A percentile compares a stretch with the other conserved stretches of the same genome.
phyloP scores from a whole-genome alignment of 2,329 filamentous ascomycete genomes.

The Cercospora janseana region DNA sequence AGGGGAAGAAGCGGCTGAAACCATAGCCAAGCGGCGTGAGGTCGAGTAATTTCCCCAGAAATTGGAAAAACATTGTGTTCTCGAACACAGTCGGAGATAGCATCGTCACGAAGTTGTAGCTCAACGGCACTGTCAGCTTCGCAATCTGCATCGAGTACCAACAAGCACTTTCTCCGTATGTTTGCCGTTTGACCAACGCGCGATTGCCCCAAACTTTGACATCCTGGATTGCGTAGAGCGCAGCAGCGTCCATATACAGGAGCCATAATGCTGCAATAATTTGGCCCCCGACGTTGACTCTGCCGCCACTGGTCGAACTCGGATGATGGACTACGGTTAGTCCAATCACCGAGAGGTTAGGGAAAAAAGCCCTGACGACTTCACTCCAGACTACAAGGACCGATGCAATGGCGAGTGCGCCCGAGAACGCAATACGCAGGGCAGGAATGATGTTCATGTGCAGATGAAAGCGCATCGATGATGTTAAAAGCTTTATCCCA shows the following conservation, averaged over 20 bases:
- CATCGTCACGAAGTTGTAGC: slow-evolving; percentile 96
- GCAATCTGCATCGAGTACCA: slow-evolving; percentile 96
- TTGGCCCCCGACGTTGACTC: slow-evolving; percentile 84
- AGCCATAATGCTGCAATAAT: slow-evolving; percentile 83
- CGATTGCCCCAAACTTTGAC: slow-evolving; percentile 97
- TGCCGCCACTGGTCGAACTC: slow-evolving; percentile 58
- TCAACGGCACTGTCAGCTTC: slow-evolving; percentile 84
- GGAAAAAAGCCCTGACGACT: slow-evolving; percentile 77
- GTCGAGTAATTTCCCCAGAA: slow-evolving; percentile 79
- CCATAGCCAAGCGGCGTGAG: slow-evolving; percentile 77
- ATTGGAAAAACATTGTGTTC: slow-evolving; percentile 80
- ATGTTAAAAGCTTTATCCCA: slow-evolving; percentile 57
- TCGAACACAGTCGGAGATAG: slow-evolving; percentile 69
- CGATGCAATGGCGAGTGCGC: slow-evolving; percentile 70
- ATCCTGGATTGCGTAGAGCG: slow-evolving; percentile 82
- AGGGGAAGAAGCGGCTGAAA: slow-evolving; percentile 86
- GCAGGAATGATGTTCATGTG: slow-evolving; percentile 73
- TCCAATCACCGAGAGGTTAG: slow-evolving; percentile 68
- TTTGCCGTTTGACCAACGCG: slow-evolving; percentile 84
- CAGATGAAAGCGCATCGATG: slow-evolving; percentile 76
- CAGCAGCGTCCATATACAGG: slow-evolving; percentile 90
- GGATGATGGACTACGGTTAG: slow-evolving; percentile 73
- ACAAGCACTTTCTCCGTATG: slow-evolving; percentile 86
- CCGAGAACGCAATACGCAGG: slow-evolving; percentile 62
- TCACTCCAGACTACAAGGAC: slow-evolving; percentile 90